Base-by-base conservation (phyloP, 495 filamentous ascomycete genomes). In the Aspergillus steynii region DNA sequence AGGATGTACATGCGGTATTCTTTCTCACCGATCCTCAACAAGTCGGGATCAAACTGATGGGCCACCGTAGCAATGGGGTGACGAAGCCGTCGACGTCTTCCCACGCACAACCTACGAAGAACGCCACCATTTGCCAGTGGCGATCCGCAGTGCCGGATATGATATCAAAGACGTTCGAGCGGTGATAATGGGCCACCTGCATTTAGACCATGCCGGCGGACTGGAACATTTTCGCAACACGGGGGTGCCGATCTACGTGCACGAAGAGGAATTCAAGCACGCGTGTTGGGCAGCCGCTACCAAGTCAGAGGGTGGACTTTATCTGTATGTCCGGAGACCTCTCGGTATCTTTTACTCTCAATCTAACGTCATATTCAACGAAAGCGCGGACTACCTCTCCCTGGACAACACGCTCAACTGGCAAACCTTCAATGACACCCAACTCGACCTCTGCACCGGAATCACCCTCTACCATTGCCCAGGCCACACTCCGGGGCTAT, bases 171-270 rank as follows among this genome's bases (percentile, higher is more conserved):
- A 85, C 61, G 65, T 84, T 14, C 82, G 83, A 60, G 81, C 77
- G 34, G 74, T 83, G 1, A 75, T 85, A 15, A 75, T 85, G 20
- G 80, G 83, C 0, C 83, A 85, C 54, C 62, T 85, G 49, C 83
- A 85, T 56, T 62, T 83, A 1, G 81, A 85, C 60, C 82, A 85
- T 65, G 82, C 82, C 0, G 82, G 82, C 0, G 82, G 82, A 0
- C 66, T 85, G 3, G 81, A 84, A 14, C 71, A 78, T 50, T 85
- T 83, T 57, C 29, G 72, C 5, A 69, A 73, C 58, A 84, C 74
- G 14, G 77, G 76, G 51, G 69, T 85, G 2, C 76, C 78, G 25
- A 83, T 85, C 61, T 85, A 77, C 54, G 78, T 82, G 0, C 82
- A 85, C 56, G 79, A 82, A 61, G 70, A 77, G 50, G 80, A 83